These are phyloP conservation scores for Auriscalpium microsporum DNA, from an alignment of 768 basidiomycete genomes.

Conservation along the genomic window DNA sequence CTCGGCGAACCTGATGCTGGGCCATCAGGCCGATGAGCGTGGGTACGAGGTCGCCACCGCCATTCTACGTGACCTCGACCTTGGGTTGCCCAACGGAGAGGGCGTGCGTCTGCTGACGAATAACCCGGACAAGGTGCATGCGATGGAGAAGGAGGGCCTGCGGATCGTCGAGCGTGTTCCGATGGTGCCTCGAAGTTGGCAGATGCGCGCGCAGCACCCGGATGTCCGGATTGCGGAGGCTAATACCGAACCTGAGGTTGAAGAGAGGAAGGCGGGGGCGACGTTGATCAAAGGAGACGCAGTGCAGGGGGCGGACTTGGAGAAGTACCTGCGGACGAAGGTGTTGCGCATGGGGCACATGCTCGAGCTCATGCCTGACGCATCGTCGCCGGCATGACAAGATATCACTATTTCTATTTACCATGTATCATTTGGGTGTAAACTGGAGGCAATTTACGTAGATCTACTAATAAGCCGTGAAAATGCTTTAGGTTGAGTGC, in stretches of 20 bases:
- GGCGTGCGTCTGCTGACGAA: conserved; percentile 84
- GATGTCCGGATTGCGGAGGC: conserved; percentile 16
- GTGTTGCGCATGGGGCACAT: conserved; percentile 97
- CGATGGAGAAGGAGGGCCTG: conserved; percentile 78
- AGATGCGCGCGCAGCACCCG: conserved; percentile 24
- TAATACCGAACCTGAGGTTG: conserved; percentile 17
- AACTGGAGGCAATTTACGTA: no score
- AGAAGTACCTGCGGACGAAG: conserved; percentile 93
- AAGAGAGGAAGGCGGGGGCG: conserved; percentile 47
- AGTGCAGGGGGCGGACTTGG: conserved; percentile 77
- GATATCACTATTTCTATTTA: no score
- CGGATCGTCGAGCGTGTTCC: conserved; percentile 75
- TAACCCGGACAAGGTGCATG: conserved; percentile 94
- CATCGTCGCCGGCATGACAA: neutral
- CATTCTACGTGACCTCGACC: conserved; percentile 79
- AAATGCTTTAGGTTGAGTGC: no score
- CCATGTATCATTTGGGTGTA: no score
- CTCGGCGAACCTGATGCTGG: conserved; percentile 90
- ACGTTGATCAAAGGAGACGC: conserved; percentile 75
- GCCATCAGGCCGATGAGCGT: conserved; percentile 89
- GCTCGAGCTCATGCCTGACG: conserved; percentile 42
- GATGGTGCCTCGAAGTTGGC: conserved; percentile 94
- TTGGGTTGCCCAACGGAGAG: conserved; percentile 48
- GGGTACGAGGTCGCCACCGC: conserved; percentile 88
- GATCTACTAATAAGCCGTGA: no score